Evolutionary conservation across 176 grass and related monocot genomes (phyloP).

Genomic region (Carex littledalei): DNA sequence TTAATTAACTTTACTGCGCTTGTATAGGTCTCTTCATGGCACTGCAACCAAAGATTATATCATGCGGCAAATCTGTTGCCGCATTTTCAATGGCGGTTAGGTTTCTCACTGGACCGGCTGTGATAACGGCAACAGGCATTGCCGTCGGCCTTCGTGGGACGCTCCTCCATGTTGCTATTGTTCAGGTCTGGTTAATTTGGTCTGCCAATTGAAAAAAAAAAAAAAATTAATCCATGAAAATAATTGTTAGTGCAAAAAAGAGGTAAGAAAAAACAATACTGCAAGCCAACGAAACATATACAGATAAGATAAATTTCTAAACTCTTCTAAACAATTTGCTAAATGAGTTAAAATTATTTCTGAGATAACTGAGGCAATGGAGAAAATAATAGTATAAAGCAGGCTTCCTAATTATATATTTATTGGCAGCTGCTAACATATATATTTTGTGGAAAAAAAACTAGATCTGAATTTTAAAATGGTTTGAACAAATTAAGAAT

Average conservation of each 20-base stretch:
- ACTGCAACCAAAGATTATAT: slow-evolving; percentile 85
- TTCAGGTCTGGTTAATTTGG: slow-evolving; percentile 47
- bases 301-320: background rate
- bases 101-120: slow-evolving; percentile 76
- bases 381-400: no score
- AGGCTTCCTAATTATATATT: no score
- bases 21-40: slow-evolving; percentile 88
- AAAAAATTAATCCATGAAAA: background rate
- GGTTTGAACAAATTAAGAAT: background rate
- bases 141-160: slow-evolving; percentile 77
- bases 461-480: background rate
- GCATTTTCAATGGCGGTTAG: slow-evolving; percentile 88
- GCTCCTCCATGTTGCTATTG: slow-evolving; percentile 81
- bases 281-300: background rate
- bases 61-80: slow-evolving; percentile 76
- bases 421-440: no score
- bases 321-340: no score
- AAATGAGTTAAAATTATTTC: no score
- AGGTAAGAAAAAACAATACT: background rate
- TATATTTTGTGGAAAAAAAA: no score
- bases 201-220: background rate
- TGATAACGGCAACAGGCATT: slow-evolving; percentile 71
- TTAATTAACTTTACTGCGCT: background rate
- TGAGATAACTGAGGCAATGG: no score
- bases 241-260: background rate